A percentile compares a stretch with the other conserved stretches of the same genome.
These are phyloP conservation scores for Sarocladiaceae sp. DNA, from an alignment of 2,329 filamentous ascomycete genomes.

Conservation along the genomic window DNA sequence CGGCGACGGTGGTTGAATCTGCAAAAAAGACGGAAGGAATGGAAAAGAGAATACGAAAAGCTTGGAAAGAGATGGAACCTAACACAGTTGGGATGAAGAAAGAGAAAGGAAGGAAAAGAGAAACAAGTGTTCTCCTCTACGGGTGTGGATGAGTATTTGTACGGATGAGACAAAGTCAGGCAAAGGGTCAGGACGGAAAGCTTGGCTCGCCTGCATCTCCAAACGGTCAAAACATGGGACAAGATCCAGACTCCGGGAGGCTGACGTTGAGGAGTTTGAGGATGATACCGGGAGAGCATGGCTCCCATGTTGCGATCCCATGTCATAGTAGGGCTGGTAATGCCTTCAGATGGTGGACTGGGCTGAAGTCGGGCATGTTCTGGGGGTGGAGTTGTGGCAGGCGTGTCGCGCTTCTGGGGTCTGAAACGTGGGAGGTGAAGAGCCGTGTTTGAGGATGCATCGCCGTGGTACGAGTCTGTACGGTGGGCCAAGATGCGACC, in stretches of 20 bases:
- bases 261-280: not conserved
- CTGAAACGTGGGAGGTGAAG: constrained; percentile 9
- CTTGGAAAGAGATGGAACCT: constrained; percentile 9
- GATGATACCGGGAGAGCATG: constrained; percentile 9
- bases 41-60: constrained; percentile 11
- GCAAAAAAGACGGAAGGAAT: constrained; percentile 12
- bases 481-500: not conserved
- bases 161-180: constrained; percentile 10
- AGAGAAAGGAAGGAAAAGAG: constrained; percentile 14
- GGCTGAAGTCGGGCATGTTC: not conserved
- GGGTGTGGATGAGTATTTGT: constrained; percentile 12
- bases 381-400: not conserved
- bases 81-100: constrained; percentile 16
- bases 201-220: not conserved
- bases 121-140: constrained; percentile 8
- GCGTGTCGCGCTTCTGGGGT: constrained; percentile 1
- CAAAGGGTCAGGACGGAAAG: constrained; percentile 6
- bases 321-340: not conserved
- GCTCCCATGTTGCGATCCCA: not conserved
- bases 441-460: constrained; percentile 7
- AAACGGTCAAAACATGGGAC: not conserved
- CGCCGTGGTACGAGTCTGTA: not conserved
- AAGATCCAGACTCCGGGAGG: not conserved
- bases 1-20: constrained; percentile 38
- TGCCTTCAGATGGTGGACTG: not conserved